Evolutionary conservation across 331 rosid genomes (phyloP).

Genomic region (Rosa hybrid): DNA sequence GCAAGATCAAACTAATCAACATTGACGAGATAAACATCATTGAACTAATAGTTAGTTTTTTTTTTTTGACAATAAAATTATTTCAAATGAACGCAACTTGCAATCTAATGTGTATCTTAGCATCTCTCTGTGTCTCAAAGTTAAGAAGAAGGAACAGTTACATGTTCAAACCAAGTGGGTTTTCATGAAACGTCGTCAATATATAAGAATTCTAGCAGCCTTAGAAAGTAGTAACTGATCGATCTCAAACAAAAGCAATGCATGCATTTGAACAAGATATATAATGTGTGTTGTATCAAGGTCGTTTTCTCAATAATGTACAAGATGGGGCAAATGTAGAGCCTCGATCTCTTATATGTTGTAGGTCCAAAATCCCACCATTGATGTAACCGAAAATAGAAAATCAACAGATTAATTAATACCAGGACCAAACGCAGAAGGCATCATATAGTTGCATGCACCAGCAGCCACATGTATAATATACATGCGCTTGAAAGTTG

Average conservation of each 20-base stretch:
- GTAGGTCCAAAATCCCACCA: not conserved
- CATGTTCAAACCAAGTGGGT: too few relatives aligned
- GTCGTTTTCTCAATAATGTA: not conserved
- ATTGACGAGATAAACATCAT: too few relatives aligned
- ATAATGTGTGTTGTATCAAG: not conserved
- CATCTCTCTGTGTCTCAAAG: too few relatives aligned
- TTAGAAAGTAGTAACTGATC: not conserved
- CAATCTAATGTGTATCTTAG: too few relatives aligned
- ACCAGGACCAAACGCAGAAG: not conserved
- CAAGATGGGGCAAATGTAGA: not conserved
- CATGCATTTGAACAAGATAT: not conserved
- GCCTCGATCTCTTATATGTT: not conserved
- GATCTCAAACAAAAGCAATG: not conserved
- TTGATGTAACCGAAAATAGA: not conserved
- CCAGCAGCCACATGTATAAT: not conserved
- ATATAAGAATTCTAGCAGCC: not conserved
- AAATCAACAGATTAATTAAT: not conserved
- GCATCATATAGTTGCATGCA: not conserved
- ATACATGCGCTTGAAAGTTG: not conserved
- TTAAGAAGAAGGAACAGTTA: too few relatives aligned
- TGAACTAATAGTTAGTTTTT: too few relatives aligned
- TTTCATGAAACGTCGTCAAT: too few relatives aligned
- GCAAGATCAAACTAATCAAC: not conserved
- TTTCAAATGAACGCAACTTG: too few relatives aligned
- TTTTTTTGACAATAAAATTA: too few relatives aligned